A percentile compares a stretch with the other conserved stretches of the same genome.
Conservation (phyloP, 1,284 basidiomycete genomes). For the Neonothopanus nambi region DNA sequence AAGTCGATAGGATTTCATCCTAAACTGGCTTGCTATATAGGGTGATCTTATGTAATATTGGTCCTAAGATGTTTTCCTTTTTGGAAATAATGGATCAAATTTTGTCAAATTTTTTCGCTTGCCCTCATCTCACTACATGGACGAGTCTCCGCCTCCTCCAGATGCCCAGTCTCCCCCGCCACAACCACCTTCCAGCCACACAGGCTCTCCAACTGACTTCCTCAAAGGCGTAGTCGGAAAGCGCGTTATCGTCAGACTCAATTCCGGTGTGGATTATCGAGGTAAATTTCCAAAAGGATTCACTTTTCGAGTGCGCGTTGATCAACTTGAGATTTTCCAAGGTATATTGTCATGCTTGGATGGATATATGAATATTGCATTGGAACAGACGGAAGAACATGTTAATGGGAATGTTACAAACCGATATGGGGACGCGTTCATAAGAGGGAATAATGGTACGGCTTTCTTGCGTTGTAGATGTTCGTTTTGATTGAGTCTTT, state of each 20-base stretch:
- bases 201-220: conserved; percentile 87
- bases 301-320: not conserved
- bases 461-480: conserved; percentile 27
- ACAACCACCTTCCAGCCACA: conserved; percentile 48
- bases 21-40: too few species aligned
- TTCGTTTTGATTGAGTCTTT: conserved; percentile 13
- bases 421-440: conserved; percentile 92
- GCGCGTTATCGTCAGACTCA: conserved; percentile 89
- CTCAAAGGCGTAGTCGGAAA: conserved; percentile 95
- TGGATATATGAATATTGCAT: conserved; percentile 98
- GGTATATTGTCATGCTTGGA: conserved; percentile 72
- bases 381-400: conserved; percentile 96
- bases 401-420: conserved; percentile 87
- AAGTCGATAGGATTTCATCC: too few species aligned
- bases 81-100: too few species aligned
- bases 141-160: conserved; percentile 40
- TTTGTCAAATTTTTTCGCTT: not conserved
- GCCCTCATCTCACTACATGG: conserved; percentile 14
- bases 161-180: conserved; percentile 42
- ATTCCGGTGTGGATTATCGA: conserved; percentile 95
- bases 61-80: too few species aligned
- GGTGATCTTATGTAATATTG: too few species aligned
- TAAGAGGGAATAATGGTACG: conserved; percentile 95
- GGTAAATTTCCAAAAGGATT: conserved; percentile 52
- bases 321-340: conserved; percentile 30